These are phyloP conservation scores for Penicillium crustosum DNA, from an alignment of 2,329 filamentous ascomycete genomes.

Conservation along the genomic window DNA sequence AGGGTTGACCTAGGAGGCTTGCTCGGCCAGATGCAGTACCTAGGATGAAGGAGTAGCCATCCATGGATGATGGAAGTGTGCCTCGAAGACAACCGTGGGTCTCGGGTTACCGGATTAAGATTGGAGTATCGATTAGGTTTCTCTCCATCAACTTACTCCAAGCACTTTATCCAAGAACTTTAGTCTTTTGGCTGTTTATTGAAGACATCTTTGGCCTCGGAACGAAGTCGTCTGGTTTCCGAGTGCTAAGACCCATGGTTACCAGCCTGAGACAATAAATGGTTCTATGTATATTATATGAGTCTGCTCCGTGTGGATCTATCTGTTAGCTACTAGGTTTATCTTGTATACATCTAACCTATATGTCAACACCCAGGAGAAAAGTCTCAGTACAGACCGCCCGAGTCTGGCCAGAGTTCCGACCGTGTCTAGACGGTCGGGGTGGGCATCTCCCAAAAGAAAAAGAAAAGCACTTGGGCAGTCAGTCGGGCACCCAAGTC, in stretches of 20 bases:
- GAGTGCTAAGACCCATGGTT: neutral
- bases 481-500: slow-evolving; percentile 1
- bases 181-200: too few species aligned
- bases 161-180: neutral
- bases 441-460: neutral
- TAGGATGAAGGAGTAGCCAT: neutral
- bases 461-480: slow-evolving; percentile 1
- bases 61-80: slow-evolving; percentile 17
- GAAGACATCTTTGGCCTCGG: neutral
- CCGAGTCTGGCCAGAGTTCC: neutral
- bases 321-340: too few species aligned
- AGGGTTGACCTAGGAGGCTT: neutral
- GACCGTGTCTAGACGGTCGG: neutral
- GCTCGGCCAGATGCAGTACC: slow-evolving; percentile 9
- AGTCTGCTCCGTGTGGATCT: neutral
- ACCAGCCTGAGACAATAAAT: neutral
- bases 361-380: neutral
- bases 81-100: slow-evolving; percentile 19
- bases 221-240: neutral
- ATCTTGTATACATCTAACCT: neutral
- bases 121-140: slow-evolving; percentile 8
- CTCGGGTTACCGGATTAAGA: slow-evolving; percentile 1
- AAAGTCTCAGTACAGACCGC: neutral
- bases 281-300: neutral
- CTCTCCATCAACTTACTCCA: neutral